phyloP scores from a whole-genome alignment of 495 filamentous ascomycete genomes.

The Antarctomyces pellizariae region DNA sequence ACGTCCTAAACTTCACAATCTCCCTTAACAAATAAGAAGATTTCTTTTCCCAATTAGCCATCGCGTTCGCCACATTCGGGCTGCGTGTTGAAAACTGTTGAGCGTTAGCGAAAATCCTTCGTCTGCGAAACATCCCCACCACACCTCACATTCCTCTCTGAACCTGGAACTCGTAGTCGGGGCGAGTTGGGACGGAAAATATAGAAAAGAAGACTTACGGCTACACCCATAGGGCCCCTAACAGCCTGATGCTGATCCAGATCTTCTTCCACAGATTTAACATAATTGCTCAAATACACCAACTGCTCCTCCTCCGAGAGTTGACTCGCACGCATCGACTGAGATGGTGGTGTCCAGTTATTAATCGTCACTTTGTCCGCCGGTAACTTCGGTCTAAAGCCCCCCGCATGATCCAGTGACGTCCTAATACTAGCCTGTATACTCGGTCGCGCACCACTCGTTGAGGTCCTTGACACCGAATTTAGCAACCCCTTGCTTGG shows the following conservation, averaged over 20 bases:
- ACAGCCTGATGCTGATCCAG: slow-evolving; percentile 71
- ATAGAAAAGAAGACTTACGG: slow-evolving; percentile 25
- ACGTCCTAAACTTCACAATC: slow-evolving; percentile 89
- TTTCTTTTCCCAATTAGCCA: slow-evolving; percentile 94
- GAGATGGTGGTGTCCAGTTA: slow-evolving; percentile 84
- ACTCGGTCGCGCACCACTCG: slow-evolving; percentile 26
- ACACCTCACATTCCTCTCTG: no score
- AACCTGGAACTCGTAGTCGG: no score
- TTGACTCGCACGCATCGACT: slow-evolving; percentile 65
- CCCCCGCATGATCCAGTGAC: slow-evolving; percentile 37
- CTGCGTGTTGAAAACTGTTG: slow-evolving; percentile 65
- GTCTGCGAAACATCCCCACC: no score
- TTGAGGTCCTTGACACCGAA: slow-evolving; percentile 10
- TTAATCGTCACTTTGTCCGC: slow-evolving; percentile 69
- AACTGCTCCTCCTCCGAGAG: slow-evolving; percentile 64
- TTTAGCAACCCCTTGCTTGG: background rate
- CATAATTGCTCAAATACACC: slow-evolving; percentile 47
- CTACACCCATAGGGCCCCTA: slow-evolving; percentile 59
- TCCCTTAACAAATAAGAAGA: slow-evolving; percentile 78
- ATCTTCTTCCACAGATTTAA: slow-evolving; percentile 68
- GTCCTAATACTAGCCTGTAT: slow-evolving; percentile 51
- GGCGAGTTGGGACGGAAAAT: no score
- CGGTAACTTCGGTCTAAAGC: slow-evolving; percentile 40
- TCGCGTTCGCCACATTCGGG: slow-evolving; percentile 54
- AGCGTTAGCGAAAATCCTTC: no score